A percentile compares a stretch with the other conserved stretches of the same genome.
Evolutionary conservation across 2,329 filamentous ascomycete genomes (phyloP).

Genomic region (Colletotrichum limetticola): DNA sequence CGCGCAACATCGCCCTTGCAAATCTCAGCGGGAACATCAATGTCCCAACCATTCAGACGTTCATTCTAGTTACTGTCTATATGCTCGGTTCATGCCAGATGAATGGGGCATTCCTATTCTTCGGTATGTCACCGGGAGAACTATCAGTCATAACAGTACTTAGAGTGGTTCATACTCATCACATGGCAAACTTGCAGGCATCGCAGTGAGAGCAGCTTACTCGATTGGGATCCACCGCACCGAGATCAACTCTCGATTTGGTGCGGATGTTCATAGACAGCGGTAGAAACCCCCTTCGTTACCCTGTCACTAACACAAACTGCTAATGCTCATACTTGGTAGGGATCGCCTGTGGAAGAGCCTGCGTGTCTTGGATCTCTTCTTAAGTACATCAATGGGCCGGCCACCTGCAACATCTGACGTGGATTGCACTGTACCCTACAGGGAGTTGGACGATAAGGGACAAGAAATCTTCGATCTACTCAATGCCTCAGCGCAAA

Average conservation of each 20-base stretch:
- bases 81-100: conserved; percentile 66
- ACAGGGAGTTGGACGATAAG: conserved; percentile 46
- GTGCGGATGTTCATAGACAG: conserved; percentile 52
- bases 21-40: conserved; percentile 58
- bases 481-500: conserved; percentile 63
- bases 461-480: conserved; percentile 55
- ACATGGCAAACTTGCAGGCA: conserved; percentile 42
- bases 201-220: conserved; percentile 63
- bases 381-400: conserved; percentile 64
- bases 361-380: conserved; percentile 61
- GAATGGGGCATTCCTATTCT: conserved; percentile 65
- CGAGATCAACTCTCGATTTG: conserved; percentile 64
- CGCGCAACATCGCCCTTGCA: conserved; percentile 56
- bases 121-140: conserved; percentile 43
- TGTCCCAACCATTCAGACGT: conserved; percentile 61
- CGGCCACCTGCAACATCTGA: conserved; percentile 64
- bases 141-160: background rate
- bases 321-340: background rate
- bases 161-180: conserved; percentile 6
- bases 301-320: background rate
- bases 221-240: conserved; percentile 64
- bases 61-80: conserved; percentile 62
- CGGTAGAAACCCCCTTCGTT: conserved; percentile 37
- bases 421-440: conserved; percentile 64
- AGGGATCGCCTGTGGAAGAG: conserved; percentile 65